Conservation (phyloP, 192 early-diverging fungal genomes). For the Coemansia sp. region DNA sequence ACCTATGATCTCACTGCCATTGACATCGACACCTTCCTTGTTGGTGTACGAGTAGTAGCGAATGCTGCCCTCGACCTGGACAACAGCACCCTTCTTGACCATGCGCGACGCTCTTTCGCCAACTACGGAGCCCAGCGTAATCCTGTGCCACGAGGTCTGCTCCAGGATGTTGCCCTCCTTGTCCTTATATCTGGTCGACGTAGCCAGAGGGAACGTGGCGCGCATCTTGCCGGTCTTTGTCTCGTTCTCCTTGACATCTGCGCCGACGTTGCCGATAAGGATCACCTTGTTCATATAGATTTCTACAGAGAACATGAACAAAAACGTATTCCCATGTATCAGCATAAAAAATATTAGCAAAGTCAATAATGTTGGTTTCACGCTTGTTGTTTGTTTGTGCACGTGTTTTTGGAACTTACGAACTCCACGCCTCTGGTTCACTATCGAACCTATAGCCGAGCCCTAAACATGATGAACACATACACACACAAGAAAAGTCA, state of each 20-base stretch:
- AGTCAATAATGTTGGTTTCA: no score
- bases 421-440: conserved; percentile 28
- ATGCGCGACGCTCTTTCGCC: conserved; percentile 19
- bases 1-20: conserved; percentile 44
- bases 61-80: conserved; percentile 67
- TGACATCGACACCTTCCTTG: conserved; percentile 63
- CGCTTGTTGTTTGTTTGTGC: neutral
- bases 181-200: conserved; percentile 64
- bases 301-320: neutral
- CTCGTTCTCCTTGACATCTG: conserved; percentile 57
- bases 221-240: conserved; percentile 54
- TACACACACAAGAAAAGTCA: neutral
- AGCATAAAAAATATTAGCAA: neutral
- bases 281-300: conserved; percentile 65
- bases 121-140: conserved; percentile 49
- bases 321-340: neutral
- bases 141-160: conserved; percentile 70
- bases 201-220: conserved; percentile 66
- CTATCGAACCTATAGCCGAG: conserved; percentile 8
- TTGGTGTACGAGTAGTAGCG: conserved; percentile 65
- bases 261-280: conserved; percentile 66
- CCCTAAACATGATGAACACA: conserved; percentile 8
- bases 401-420: conserved; percentile 8
- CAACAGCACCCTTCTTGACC: conserved; percentile 65
- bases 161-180: conserved; percentile 67